Conservation (phyloP, 1,284 basidiomycete genomes). For the Leucoagaricus sp. region DNA sequence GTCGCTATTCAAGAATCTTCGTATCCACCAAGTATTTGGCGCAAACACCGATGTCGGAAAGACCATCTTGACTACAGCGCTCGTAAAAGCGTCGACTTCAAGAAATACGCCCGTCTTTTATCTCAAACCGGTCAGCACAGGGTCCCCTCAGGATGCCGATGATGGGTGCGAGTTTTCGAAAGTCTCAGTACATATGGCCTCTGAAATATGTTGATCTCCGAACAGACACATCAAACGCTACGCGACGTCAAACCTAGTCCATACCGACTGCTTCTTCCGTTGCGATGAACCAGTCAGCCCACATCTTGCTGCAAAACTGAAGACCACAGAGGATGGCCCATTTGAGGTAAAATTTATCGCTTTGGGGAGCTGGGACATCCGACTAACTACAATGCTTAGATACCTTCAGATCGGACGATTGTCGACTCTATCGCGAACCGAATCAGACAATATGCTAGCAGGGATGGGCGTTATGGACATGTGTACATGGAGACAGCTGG, state of each 20-base stretch:
- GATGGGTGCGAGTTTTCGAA: conserved; percentile 57
- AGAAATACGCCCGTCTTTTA: conserved; percentile 66
- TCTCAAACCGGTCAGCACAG: conserved; percentile 91
- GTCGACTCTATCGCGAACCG: conserved; percentile 67
- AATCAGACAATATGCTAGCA: conserved; percentile 53
- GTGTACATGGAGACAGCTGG: conserved; percentile 95
- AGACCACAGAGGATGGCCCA: conserved; percentile 33
- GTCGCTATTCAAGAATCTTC: conserved; percentile 73
- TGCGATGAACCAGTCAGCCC: conserved; percentile 93
- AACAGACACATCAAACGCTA: conserved; percentile 72
- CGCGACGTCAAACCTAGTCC: conserved; percentile 45
- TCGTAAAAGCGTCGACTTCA: conserved; percentile 72
- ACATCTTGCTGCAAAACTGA: conserved; percentile 81
- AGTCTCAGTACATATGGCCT: no score
- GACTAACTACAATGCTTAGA: conserved; percentile 23
- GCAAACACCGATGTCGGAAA: conserved; percentile 94
- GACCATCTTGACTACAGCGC: conserved; percentile 84
- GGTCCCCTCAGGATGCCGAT: conserved; percentile 78
- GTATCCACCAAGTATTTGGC: conserved; percentile 89
- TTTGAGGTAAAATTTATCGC: conserved; percentile 20
- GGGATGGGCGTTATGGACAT: conserved; percentile 40
- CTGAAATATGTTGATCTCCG: background rate
- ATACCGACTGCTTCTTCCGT: conserved; percentile 77
- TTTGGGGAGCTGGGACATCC: conserved; percentile 3
- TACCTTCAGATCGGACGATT: conserved; percentile 69